A percentile compares a stretch with the other conserved stretches of the same genome.
phyloP scores from a whole-genome alignment of 371 early-diverging fungal species.

The Actinomortierella wolfii region DNA sequence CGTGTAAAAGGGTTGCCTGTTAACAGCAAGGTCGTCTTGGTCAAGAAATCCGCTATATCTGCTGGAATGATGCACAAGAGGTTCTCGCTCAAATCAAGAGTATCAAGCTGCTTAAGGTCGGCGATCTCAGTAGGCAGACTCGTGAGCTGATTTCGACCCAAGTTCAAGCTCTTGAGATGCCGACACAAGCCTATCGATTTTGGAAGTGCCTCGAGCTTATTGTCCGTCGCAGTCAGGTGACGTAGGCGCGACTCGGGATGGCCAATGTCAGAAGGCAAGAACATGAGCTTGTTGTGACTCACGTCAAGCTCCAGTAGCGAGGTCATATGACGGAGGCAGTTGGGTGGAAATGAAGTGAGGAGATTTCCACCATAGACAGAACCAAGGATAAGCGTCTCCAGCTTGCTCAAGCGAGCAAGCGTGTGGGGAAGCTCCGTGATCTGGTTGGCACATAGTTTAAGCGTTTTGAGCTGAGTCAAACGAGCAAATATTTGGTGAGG shows the following conservation, averaged over 20 bases:
- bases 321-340: slow-evolving; percentile 51
- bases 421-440: slow-evolving; percentile 53
- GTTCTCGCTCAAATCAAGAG: slow-evolving; percentile 67
- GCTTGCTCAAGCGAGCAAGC: slow-evolving; percentile 44
- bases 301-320: slow-evolving; percentile 57
- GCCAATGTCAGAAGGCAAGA: slow-evolving; percentile 53
- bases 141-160: slow-evolving; percentile 63
- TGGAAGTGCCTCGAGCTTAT: slow-evolving; percentile 65
- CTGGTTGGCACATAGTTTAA: slow-evolving; percentile 57
- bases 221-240: slow-evolving; percentile 51
- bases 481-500: slow-evolving; percentile 50
- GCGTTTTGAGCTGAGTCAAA: slow-evolving; percentile 52
- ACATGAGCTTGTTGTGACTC: slow-evolving; percentile 56
- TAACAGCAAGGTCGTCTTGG: slow-evolving; percentile 55
- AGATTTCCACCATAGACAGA: slow-evolving; percentile 66
- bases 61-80: slow-evolving; percentile 65
- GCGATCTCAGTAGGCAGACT: slow-evolving; percentile 64
- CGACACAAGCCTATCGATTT: slow-evolving; percentile 55
- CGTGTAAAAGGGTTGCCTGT: slow-evolving; percentile 68
- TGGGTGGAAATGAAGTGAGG: slow-evolving; percentile 51
- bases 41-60: slow-evolving; percentile 61
- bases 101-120: slow-evolving; percentile 52
- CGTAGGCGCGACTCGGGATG: slow-evolving; percentile 47
- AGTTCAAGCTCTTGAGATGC: slow-evolving; percentile 51
- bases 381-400: slow-evolving; percentile 63